Percentiles rank a stretch among this genome's conserved stretches.
phyloP scores from a whole-genome alignment of 208 protist genomes.

The Leishmania gerbilli region DNA sequence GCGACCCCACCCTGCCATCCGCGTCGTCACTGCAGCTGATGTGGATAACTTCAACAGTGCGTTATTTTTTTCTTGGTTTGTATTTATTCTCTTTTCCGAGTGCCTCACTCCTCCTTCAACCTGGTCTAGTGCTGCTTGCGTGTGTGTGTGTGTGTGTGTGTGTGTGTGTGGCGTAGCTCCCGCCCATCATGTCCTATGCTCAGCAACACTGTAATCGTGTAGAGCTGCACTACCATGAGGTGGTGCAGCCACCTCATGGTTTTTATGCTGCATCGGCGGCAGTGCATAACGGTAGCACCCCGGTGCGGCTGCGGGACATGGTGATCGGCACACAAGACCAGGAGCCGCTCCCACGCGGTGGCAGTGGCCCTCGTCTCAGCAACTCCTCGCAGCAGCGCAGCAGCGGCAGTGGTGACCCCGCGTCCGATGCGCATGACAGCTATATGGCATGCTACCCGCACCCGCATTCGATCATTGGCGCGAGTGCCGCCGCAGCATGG shows the following conservation, averaged over 20 bases:
- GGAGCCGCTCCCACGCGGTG: background rate
- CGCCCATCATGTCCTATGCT: constrained; percentile 19
- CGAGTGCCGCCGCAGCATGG: constrained; percentile 12
- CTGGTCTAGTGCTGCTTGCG: no score
- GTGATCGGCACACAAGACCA: background rate
- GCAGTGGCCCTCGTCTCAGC: background rate
- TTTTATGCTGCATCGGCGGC: background rate
- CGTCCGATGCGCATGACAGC: background rate
- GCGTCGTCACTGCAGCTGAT: no score
- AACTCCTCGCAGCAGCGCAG: background rate
- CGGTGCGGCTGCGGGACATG: background rate
- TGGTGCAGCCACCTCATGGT: background rate
- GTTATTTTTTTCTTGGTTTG: no score
- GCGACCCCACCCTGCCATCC: no score
- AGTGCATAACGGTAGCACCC: background rate
- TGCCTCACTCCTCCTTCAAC: no score
- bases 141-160: background rate
- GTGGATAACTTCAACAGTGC: no score
- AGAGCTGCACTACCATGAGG: constrained; percentile 14
- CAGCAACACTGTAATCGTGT: constrained; percentile 6
- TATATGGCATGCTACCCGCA: background rate
- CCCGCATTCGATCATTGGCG: background rate
- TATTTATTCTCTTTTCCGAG: no score
- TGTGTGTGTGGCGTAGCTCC: background rate
- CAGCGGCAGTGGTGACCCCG: background rate